phyloP scores from a whole-genome alignment of 2,329 filamentous ascomycete species.

The Chrysoporthe austroafricana region DNA sequence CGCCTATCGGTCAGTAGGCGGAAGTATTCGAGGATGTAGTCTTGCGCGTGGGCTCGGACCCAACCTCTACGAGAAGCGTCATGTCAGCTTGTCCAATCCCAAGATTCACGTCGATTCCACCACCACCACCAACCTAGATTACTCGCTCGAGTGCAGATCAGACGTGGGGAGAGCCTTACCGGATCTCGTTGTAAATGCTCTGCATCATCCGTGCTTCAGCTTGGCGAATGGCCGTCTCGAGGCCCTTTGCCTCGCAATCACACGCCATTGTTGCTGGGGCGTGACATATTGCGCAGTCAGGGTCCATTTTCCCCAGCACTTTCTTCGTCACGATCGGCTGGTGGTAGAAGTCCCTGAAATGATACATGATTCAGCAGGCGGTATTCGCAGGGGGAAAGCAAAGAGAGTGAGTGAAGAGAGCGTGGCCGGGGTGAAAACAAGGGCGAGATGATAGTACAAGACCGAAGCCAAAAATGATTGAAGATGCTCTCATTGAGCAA shows the following conservation, averaged over 20 bases:
- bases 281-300: slow-evolving; percentile 70
- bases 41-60: slow-evolving; percentile 68
- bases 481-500: slow-evolving; percentile 30
- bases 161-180: slow-evolving; percentile 47
- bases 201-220: slow-evolving; percentile 68
- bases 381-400: slow-evolving; percentile 36
- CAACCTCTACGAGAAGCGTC: slow-evolving; percentile 51
- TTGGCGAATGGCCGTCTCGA: slow-evolving; percentile 65
- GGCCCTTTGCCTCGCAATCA: slow-evolving; percentile 68
- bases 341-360: slow-evolving; percentile 26
- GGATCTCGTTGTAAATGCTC: slow-evolving; percentile 64
- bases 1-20: slow-evolving; percentile 63
- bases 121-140: background rate
- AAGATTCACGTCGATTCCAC: background rate
- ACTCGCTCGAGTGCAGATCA: background rate
- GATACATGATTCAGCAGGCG: slow-evolving; percentile 31
- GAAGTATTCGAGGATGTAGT: slow-evolving; percentile 71
- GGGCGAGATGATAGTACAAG: background rate
- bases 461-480: slow-evolving; percentile 6
- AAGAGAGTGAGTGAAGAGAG: slow-evolving; percentile 35
- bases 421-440: slow-evolving; percentile 27
- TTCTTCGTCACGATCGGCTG: slow-evolving; percentile 49
- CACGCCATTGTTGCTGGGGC: slow-evolving; percentile 62
- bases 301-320: slow-evolving; percentile 66
- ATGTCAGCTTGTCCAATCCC: slow-evolving; percentile 10